Evolutionary conservation across 106 monocot genomes (phyloP), one percentile per base, ranked within the genome.

Genomic region (Platanthera zijinensis): DNA sequence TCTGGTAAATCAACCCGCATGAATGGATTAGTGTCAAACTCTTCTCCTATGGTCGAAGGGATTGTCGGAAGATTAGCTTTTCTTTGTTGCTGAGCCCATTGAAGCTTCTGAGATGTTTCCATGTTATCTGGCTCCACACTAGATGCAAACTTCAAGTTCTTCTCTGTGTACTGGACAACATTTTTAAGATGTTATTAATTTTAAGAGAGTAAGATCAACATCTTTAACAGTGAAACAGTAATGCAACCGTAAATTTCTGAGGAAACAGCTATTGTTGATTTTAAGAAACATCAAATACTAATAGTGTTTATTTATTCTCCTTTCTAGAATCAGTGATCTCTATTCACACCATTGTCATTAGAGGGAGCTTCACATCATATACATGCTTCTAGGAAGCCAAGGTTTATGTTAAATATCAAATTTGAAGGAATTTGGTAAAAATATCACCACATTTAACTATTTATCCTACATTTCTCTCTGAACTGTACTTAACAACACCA

Each of bases 11-110:
- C 94, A 66, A 90, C 97, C 73, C 94, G 94, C 86, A 94, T 99
- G 86, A 99, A 99, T 21, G 99, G 94, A 82, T 99, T 99, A 71
- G 84, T 99, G 73, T 94, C 91, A 56, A 92, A 80, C 72, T 99
- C 99, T 73, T 94, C 94, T 53, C 59, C 92, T 54, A 99, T 89
- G 18, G 94, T 84, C 12, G 99, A 99, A 76, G 99, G 99, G 72
- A 99, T 84, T 39, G 99, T 92, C 57, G 94, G 91, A 39, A 89
- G 79, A 51, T 88, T 77, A 62, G 78, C 74, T 70, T 84, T 57
- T 5, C 83, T 83, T 69, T 94, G 94, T 25, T 85, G 76, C 46
- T 92, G 84, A 67, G 90, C 88, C 99, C 94, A 99, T 62, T 76
- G 74, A 8, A 90, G 78, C 82, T 99, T 99, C 77, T 92, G 83